Evolutionary conservation across 2,329 filamentous ascomycete genomes (phyloP).

Genomic region (Pochonia chlamydosporia): DNA sequence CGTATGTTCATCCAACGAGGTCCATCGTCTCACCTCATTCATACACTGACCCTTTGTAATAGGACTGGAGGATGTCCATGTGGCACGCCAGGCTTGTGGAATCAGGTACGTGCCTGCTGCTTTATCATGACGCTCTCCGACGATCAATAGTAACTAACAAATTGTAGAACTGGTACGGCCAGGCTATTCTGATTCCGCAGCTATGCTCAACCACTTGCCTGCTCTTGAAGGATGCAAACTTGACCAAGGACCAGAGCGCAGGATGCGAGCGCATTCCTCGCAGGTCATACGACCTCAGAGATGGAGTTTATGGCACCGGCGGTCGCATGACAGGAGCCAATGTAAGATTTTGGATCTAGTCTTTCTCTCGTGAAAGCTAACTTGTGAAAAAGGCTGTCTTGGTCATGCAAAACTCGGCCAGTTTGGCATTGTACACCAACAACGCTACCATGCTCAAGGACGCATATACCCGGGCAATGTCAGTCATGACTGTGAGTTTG

Average conservation of each 20-base stretch:
- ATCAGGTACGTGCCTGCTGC: slow-evolving; percentile 9
- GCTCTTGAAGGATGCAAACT: slow-evolving; percentile 13
- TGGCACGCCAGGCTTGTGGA: slow-evolving; percentile 13
- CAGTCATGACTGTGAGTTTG: slow-evolving; percentile 13
- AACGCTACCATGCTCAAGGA: slow-evolving; percentile 15
- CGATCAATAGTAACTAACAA: background rate
- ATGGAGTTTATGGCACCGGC: slow-evolving; percentile 13
- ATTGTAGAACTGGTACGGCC: slow-evolving; percentile 18
- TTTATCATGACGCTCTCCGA: background rate
- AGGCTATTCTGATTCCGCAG: slow-evolving; percentile 17
- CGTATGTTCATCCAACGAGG: background rate
- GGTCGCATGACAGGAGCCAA: slow-evolving; percentile 16
- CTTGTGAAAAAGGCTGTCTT: slow-evolving; percentile 10
- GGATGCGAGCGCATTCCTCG: slow-evolving; percentile 16
- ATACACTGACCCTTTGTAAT: slow-evolving; percentile 7
- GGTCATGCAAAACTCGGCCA: slow-evolving; percentile 18
- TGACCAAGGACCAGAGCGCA: slow-evolving; percentile 10
- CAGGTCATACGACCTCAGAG: slow-evolving; percentile 15
- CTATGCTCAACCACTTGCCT: slow-evolving; percentile 15
- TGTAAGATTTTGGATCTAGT: slow-evolving; percentile 1
- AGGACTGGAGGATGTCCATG: slow-evolving; percentile 3
- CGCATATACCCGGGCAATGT: slow-evolving; percentile 12
- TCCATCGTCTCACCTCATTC: background rate
- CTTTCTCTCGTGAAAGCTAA: background rate
- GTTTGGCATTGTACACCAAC: slow-evolving; percentile 14